phyloP scores from a whole-genome alignment of 331 rosid genomes.

The Quercus tomentella region DNA sequence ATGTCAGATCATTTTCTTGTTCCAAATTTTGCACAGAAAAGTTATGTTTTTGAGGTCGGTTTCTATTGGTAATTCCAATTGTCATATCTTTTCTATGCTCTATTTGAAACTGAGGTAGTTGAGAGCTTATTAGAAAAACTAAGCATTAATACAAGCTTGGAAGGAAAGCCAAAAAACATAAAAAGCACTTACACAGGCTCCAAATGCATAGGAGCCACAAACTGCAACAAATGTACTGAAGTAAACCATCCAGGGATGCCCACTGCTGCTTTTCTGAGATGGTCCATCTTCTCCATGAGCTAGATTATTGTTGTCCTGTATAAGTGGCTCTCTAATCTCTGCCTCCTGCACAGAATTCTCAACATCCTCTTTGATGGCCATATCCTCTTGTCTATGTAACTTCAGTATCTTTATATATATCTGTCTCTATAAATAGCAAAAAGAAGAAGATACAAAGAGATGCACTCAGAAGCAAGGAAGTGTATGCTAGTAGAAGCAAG shows the following conservation, averaged over 20 bases:
- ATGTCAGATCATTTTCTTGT: background rate
- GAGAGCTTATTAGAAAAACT: background rate
- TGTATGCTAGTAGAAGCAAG: constrained; percentile 1
- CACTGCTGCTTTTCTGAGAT: constrained; percentile 5
- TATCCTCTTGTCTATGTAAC: constrained; percentile 16
- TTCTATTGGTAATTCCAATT: background rate
- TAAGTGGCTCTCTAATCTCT: constrained; percentile 40
- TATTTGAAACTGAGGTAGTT: background rate
- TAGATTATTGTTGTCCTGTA: constrained; percentile 13
- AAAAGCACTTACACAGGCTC: constrained; percentile 40
- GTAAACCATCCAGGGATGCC: constrained; percentile 57
- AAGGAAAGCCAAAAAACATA: background rate
- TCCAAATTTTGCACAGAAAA: background rate
- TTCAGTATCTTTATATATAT: background rate
- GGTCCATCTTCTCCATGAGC: background rate
- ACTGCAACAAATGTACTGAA: constrained; percentile 47
- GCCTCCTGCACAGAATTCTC: constrained; percentile 29
- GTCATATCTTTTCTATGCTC: background rate
- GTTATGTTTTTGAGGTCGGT: background rate
- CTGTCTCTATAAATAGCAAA: background rate
- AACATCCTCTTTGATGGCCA: constrained; percentile 54
- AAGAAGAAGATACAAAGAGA: background rate
- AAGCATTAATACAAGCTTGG: constrained; percentile 31
- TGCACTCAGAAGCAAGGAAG: background rate
- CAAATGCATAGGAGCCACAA: constrained; percentile 50